Evolutionary conservation across 352 stramenopile genomes (phyloP).

Genomic region (Globisporangium perplexum): DNA sequence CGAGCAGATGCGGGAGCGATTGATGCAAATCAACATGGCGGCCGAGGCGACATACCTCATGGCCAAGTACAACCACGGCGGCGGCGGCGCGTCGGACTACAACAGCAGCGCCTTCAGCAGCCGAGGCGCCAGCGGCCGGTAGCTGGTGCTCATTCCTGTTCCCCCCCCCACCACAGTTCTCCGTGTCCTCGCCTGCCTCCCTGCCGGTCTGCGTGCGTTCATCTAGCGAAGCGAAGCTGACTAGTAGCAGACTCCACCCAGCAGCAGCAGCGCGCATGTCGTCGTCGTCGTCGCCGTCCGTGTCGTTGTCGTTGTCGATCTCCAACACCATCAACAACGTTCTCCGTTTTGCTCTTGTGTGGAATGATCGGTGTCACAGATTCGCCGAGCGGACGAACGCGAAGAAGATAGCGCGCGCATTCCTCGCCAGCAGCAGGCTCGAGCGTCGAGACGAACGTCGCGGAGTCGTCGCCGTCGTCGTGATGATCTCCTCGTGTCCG

Average conservation of each 20-base stretch:
- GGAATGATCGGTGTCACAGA: neutral
- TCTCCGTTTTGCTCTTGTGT: neutral
- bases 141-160: neutral
- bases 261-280: too few relatives aligned
- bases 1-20: slow-evolving; percentile 48
- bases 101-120: neutral
- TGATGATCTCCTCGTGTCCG: neutral
- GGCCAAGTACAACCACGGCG: slow-evolving; percentile 72
- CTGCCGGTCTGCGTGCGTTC: too few relatives aligned
- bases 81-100: slow-evolving; percentile 37
- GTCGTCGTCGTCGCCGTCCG: neutral
- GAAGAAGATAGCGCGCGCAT: neutral
- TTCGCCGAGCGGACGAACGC: neutral
- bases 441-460: neutral
- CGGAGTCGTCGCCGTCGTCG: neutral
- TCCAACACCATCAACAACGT: neutral
- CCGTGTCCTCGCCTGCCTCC: neutral
- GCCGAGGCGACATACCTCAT: slow-evolving; percentile 66
- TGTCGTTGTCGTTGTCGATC: neutral
- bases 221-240: neutral
- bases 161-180: too few relatives aligned
- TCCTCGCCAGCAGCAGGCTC: neutral
- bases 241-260: neutral
- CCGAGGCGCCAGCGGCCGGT: neutral
- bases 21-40: slow-evolving; percentile 62